Conservation (phyloP, 768 basidiomycete species). For the Russula vinacea region DNA sequence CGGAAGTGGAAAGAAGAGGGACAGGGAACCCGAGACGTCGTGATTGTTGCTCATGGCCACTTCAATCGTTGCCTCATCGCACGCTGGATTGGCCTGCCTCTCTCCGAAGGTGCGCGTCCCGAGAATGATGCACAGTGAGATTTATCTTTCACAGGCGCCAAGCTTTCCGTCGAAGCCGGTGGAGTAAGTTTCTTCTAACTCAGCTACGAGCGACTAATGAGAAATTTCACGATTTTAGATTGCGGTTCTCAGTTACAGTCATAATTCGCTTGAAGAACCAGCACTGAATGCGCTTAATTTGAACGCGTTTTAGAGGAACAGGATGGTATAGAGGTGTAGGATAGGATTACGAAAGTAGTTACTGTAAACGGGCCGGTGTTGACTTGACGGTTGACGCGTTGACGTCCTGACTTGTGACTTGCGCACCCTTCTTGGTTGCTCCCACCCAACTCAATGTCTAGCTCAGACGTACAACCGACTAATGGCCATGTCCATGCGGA, state of each 20-base stretch:
- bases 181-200: slow-evolving; percentile 25
- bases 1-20: slow-evolving; percentile 65
- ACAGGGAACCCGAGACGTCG: slow-evolving; percentile 66
- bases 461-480: slow-evolving; percentile 7
- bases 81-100: slow-evolving; percentile 74
- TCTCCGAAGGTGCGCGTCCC: slow-evolving; percentile 47
- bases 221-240: slow-evolving; percentile 44
- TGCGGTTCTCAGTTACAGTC: slow-evolving; percentile 80
- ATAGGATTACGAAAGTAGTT: not conserved
- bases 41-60: slow-evolving; percentile 90
- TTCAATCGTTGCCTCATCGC: slow-evolving; percentile 74
- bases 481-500: slow-evolving; percentile 9
- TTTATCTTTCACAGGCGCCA: slow-evolving; percentile 17
- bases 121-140: not conserved
- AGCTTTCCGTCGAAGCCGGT: slow-evolving; percentile 27
- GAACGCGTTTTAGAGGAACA: slow-evolving; percentile 28
- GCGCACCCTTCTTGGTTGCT: not conserved
- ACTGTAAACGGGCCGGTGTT: slow-evolving; percentile 4
- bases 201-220: not conserved
- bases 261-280: slow-evolving; percentile 73
- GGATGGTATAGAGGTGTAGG: not conserved
- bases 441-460: slow-evolving; percentile 17
- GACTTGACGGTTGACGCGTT: slow-evolving; percentile 26
- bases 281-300: slow-evolving; percentile 72
- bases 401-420: too few species aligned